Base-by-base conservation (phyloP, 192 early-diverging fungal species). In the Coemansia sp. region DNA sequence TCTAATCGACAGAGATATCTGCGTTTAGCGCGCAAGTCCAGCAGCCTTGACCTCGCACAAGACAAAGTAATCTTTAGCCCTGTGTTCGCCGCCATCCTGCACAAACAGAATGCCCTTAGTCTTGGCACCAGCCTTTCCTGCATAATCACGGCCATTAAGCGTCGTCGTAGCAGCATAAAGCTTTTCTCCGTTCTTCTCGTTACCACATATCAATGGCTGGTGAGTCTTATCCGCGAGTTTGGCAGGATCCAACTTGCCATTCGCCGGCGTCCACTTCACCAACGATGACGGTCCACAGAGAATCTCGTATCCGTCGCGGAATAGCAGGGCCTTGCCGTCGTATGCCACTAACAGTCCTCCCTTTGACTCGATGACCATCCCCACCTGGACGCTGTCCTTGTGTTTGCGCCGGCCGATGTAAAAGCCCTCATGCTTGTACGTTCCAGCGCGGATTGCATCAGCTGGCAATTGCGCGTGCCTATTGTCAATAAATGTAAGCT, bases 71-170 rank as follows among this genome's bases (percentile, higher is more conserved):
- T 74, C 71, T 34, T 80, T 69, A 40, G 81, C 64, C 29, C 62
- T 75, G 2, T 82, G 58, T 58, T 87, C 88, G 65, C 81, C 77
- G 44, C 90, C 87, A 69, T 75, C 81, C 70, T 79, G 84, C 20
- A 78, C 46, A 53, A 86, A 85, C 69, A 76, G 44, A 60, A 80
- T 72, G 43, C 78, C 75, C 47, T 83, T 85, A 41, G 64, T 22
- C 53, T 77, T 79, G 22, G 62, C 69, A 46, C 67, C 65, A n/a
- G 70, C 77, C 62, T 76, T 79, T 69, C 85, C 86, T 29, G 71
- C 81, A 40, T 76, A 69, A 22, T 85, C 76, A 31, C 70, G 71
- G 62, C 75, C 81, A 44, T 87, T 64, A 61, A 79, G 43, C 41
- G 72, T 66, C 3, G 84, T 80, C 18, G 83, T 75, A 38, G 78